Evolutionary conservation across 2,329 filamentous ascomycete genomes (phyloP).

Genomic region (Fusarium anthophilum): DNA sequence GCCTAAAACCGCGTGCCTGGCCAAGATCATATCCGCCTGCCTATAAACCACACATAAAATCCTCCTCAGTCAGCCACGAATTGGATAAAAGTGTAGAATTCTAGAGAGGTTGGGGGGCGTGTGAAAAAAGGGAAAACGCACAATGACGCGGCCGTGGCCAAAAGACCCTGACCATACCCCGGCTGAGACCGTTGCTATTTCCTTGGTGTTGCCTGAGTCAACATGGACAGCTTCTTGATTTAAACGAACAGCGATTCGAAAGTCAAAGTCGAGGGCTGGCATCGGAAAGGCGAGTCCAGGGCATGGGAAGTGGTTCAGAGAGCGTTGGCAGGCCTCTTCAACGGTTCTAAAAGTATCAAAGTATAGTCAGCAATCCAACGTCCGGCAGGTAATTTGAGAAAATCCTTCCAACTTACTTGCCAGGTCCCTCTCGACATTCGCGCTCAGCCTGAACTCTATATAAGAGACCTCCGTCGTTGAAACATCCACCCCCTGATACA

Average conservation of each 20-base stretch:
- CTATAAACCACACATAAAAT: slow-evolving; percentile 37
- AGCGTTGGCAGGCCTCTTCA: slow-evolving; percentile 51
- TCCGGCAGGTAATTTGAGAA: neutral
- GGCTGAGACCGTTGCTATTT: slow-evolving; percentile 59
- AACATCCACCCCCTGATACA: slow-evolving; percentile 25
- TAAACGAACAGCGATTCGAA: slow-evolving; percentile 59
- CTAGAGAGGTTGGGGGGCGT: neutral
- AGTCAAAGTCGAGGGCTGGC: slow-evolving; percentile 59
- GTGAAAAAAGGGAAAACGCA: slow-evolving; percentile 42
- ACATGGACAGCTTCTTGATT: slow-evolving; percentile 56
- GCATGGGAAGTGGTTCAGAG: slow-evolving; percentile 53
- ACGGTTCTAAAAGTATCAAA: slow-evolving; percentile 42
- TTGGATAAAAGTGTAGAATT: slow-evolving; percentile 14
- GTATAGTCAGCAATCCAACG: slow-evolving; percentile 31
- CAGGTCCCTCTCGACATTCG: slow-evolving; percentile 40
- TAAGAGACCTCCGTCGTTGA: slow-evolving; percentile 41
- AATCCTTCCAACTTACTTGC: slow-evolving; percentile 35
- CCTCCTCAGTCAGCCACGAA: slow-evolving; percentile 38
- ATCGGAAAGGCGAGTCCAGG: slow-evolving; percentile 55
- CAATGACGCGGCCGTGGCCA: slow-evolving; percentile 58
- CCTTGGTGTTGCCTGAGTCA: slow-evolving; percentile 55
- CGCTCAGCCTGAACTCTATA: slow-evolving; percentile 42
- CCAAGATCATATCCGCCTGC: slow-evolving; percentile 55
- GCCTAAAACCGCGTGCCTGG: slow-evolving; percentile 52
- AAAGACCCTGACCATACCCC: slow-evolving; percentile 60